Base-by-base conservation (phyloP, 2,329 filamentous ascomycete species). In the Aspergillus sp. region DNA sequence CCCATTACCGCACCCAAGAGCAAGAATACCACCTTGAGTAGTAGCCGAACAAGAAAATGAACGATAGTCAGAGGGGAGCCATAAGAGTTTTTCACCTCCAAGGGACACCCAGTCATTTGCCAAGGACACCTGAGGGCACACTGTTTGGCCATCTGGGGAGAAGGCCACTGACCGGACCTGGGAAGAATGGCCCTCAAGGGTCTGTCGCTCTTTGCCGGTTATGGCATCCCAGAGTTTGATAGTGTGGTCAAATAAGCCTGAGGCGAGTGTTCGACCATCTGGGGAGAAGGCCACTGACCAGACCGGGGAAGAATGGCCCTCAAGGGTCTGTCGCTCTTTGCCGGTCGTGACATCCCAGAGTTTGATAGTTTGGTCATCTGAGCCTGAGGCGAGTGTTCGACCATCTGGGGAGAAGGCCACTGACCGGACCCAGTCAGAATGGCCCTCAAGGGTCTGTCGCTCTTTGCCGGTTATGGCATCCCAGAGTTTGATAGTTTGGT, bases 281-380 rank as follows among this genome's bases (percentile, higher is more conserved):
- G 49, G 52, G 4, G 58, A 60, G 51, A 60, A 60, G 27, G 45
- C 48, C n/a, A 60, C 46, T 1, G 44, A 45, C 0, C 12, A 1
- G 41, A 59, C 47, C 33, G 1, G 6, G 27, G 45, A 12, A 17
- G 41, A 32, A 17, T 43, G 41, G 13, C 22, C 41, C 4, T 32
- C 25, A 9, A 43, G 20, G 15, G 20, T 55, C 45, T 53, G 23
- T 25, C 9, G 23, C 23, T 25, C 23, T 25, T 25, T 3, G 6
- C 23, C 5, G 7, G 23, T 25, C 6, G 1, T 25, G 23, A 7
- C 23, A 25, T 25, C 23, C 23, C 50, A 56, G 12, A 56, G 45
- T 46, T 46, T 48, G 7, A 59, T 44, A 5, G 45, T 55, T 1
- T 45, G 23, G 41, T 59, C 53, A 19, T 22, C 2, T 12, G 56